A percentile compares a stretch with the other conserved stretches of the same genome.
These are phyloP conservation scores for Abrus pulchellus DNA, from an alignment of 306 rosid genomes.

Conservation along the genomic window DNA sequence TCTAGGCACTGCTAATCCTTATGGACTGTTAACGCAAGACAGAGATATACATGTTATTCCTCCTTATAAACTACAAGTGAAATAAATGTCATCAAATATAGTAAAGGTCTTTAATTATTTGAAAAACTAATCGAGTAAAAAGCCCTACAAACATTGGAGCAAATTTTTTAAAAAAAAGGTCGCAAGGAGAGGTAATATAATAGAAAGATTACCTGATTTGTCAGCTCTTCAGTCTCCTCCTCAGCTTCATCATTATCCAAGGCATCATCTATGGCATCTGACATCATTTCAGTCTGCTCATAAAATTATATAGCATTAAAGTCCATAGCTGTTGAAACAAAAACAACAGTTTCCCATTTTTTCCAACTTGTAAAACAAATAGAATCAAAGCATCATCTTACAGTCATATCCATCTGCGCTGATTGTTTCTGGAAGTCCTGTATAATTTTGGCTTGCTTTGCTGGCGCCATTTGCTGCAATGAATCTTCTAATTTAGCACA, in stretches of 20 bases:
- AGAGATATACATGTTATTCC: background rate
- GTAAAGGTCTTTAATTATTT: constrained; percentile 12
- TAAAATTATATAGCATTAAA: constrained; percentile 39
- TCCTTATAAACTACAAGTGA: constrained; percentile 8
- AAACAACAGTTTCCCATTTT: constrained; percentile 19
- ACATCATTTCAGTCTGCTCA: constrained; percentile 98
- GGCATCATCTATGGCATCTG: constrained; percentile 94
- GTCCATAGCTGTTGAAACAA: constrained; percentile 37
- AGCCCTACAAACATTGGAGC: background rate
- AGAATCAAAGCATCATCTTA: constrained; percentile 60
- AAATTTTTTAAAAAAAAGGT: background rate
- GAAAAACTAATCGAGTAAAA: constrained; percentile 22
- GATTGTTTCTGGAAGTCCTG: constrained; percentile 94
- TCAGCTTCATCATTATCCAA: constrained; percentile 95
- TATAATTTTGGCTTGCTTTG: constrained; percentile 82
- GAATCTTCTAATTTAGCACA: constrained; percentile 47
- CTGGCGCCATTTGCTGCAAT: constrained; percentile 96
- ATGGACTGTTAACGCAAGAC: background rate
- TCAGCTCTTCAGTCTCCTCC: constrained; percentile 95
- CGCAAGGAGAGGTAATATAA: constrained; percentile 44
- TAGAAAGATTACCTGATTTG: constrained; percentile 76
- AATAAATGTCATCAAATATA: constrained; percentile 31
- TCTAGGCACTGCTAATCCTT: constrained; percentile 26
- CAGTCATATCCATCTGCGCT: constrained; percentile 99
- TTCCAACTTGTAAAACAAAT: constrained; percentile 19